Evolutionary conservation across 495 filamentous ascomycete species (phyloP), one percentile per base, ranked within the genome.

Genomic region (Lasiosphaeria hispida): DNA sequence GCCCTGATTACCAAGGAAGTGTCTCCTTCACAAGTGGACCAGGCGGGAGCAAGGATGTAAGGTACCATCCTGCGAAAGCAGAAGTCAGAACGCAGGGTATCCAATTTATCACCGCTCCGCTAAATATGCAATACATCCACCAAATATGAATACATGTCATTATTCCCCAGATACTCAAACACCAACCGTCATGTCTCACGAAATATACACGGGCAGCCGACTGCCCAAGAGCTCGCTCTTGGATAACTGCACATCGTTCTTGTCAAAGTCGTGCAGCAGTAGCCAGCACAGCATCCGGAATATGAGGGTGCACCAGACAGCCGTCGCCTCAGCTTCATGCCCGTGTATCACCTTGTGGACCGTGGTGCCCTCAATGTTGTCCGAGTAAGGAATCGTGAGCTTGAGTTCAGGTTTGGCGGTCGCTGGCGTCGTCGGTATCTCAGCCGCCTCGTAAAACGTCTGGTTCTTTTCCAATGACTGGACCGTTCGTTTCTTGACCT

Each of bases 221-320:
- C 71, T 79, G 10, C 76, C 77, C 37, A 73, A 53, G 35, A 78
- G 60, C 63, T 75, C 75, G 55, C 73, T 75, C 57, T 75, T 73
- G n/a, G 77, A 61, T 7, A 78, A 68, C 67, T 76, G 75, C 10
- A 75, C 67, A 40, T 82, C 79, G 36, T 71, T 65, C 23, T 72
- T 74, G 61, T 80, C 64, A 39, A 82, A 82, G 61, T 80, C 77
- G 53, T 82, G 78, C 59, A 80, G 60, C 53, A 75, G 60, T 6
- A 82, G 59, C 79, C 79, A 80, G 62, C 76, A 80, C 35, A 82
- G 61, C 79, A 80, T 82, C 6, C 79, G 67, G 52, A 79, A 77
- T 0, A 79, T 67, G n/a, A 80, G 64, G 11, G 71, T 68, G 48
- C 75, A 75, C 78, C 78, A 80, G 35, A 78, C 74, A 3, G 63